A percentile compares a stretch with the other conserved stretches of the same genome.
Conservation (phyloP, 768 basidiomycete species). For the Rhodocollybia butyracea region DNA sequence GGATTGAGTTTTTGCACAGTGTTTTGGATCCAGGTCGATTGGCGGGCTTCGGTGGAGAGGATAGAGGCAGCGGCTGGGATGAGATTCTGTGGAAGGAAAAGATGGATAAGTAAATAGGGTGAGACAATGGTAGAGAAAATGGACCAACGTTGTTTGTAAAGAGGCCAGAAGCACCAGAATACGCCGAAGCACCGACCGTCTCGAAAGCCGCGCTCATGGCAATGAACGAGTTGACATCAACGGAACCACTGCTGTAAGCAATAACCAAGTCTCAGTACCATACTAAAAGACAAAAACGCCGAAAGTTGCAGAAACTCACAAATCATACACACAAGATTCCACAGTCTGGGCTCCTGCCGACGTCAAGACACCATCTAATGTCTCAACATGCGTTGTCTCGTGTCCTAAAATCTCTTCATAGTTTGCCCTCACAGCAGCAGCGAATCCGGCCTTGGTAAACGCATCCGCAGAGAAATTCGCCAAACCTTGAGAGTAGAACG, state of each 20-base stretch:
- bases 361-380: too few relatives aligned
- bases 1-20: slow-evolving; percentile 44
- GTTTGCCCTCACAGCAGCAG: too few relatives aligned
- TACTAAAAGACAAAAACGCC: neutral
- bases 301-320: too few relatives aligned
- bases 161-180: slow-evolving; percentile 42
- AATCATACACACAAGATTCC: too few relatives aligned
- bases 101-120: slow-evolving; percentile 17
- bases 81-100: slow-evolving; percentile 19
- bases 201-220: slow-evolving; percentile 51
- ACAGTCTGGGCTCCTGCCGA: too few relatives aligned
- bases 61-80: slow-evolving; percentile 45
- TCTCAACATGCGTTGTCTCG: too few relatives aligned
- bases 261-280: neutral
- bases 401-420: too few relatives aligned
- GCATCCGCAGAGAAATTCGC: slow-evolving; percentile 38
- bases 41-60: slow-evolving; percentile 56
- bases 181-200: slow-evolving; percentile 43
- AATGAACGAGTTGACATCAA: slow-evolving; percentile 45
- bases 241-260: slow-evolving; percentile 33
- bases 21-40: slow-evolving; percentile 57
- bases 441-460: slow-evolving; percentile 40
- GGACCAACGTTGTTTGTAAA: slow-evolving; percentile 35
- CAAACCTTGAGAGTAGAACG: slow-evolving; percentile 44
- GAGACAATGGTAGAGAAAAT: slow-evolving; percentile 20